A percentile compares a stretch with the other conserved stretches of the same genome.
Evolutionary conservation across 1,284 basidiomycete genomes (phyloP).

Genomic region (Tilletia setariae): DNA sequence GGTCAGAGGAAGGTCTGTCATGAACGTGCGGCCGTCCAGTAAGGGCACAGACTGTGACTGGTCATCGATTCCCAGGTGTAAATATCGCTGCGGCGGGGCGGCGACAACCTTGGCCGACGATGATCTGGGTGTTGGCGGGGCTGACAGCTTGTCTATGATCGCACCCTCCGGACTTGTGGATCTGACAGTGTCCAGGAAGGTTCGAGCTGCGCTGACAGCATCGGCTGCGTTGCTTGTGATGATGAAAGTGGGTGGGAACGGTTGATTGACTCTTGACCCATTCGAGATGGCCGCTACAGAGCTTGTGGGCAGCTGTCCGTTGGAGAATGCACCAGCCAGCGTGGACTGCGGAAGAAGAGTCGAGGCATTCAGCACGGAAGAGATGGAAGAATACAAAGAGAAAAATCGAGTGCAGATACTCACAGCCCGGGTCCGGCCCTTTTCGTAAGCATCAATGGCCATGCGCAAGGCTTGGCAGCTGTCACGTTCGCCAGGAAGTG

Average conservation of each 20-base stretch:
- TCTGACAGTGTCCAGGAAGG: background rate
- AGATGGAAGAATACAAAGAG: background rate
- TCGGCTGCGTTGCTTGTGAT: background rate
- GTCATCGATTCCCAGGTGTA: background rate
- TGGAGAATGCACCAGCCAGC: background rate
- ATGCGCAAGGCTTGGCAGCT: background rate
- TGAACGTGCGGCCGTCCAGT: background rate
- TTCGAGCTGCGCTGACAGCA: background rate
- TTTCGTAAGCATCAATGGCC: constrained; percentile 10
- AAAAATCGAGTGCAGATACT: background rate
- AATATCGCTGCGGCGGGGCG: background rate
- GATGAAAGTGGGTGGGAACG: constrained; percentile 1
- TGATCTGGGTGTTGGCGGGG: background rate
- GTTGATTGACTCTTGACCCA: background rate
- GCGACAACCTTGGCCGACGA: background rate
- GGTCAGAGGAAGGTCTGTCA: background rate
- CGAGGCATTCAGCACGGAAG: background rate
- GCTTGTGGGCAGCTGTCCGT: background rate
- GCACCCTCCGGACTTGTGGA: constrained; percentile 1
- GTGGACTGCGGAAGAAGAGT: background rate
- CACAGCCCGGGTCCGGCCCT: background rate
- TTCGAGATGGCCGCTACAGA: background rate
- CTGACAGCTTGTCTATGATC: background rate
- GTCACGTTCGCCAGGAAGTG: background rate
- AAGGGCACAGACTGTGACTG: background rate